Conservation (phyloP, 805 yeast species). For the Candida stauntonica region DNA sequence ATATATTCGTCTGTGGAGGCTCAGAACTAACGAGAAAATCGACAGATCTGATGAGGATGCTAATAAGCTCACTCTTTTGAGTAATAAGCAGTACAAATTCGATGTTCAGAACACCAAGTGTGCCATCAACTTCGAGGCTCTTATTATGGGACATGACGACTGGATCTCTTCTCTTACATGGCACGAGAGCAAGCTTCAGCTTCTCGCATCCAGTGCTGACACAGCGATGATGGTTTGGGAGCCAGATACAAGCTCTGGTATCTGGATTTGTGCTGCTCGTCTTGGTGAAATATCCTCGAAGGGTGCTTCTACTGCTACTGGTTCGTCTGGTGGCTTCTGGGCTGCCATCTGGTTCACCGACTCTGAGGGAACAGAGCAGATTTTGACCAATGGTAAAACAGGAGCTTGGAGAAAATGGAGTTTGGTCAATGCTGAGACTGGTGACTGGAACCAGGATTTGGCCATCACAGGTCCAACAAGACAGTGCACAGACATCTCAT, state of each 20-base stretch:
- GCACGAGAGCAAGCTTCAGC: slow-evolving; percentile 54
- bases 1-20: slow-evolving; percentile 85
- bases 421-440: slow-evolving; percentile 28
- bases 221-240: slow-evolving; percentile 93
- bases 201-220: slow-evolving; percentile 88
- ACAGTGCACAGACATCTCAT: slow-evolving; percentile 71
- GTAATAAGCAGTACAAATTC: slow-evolving; percentile 72
- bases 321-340: slow-evolving; percentile 80
- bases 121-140: slow-evolving; percentile 80
- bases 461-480: slow-evolving; percentile 76
- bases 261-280: slow-evolving; percentile 80
- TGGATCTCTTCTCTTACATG: slow-evolving; percentile 87
- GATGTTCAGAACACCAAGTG: slow-evolving; percentile 35
- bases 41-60: slow-evolving; percentile 55
- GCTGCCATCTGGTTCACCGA: slow-evolving; percentile 63
- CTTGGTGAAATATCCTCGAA: slow-evolving; percentile 91
- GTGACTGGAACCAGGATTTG: slow-evolving; percentile 39
- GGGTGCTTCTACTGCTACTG: slow-evolving; percentile 98
- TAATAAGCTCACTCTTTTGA: slow-evolving; percentile 47
- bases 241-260: slow-evolving; percentile 79
- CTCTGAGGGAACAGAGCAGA: slow-evolving; percentile 36
- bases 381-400: slow-evolving; percentile 83
- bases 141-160: slow-evolving; percentile 97
- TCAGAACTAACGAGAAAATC: slow-evolving; percentile 50
- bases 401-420: slow-evolving; percentile 88